phyloP scores from a whole-genome alignment of 805 yeast species.

The Saccharomycopsis sp. region DNA sequence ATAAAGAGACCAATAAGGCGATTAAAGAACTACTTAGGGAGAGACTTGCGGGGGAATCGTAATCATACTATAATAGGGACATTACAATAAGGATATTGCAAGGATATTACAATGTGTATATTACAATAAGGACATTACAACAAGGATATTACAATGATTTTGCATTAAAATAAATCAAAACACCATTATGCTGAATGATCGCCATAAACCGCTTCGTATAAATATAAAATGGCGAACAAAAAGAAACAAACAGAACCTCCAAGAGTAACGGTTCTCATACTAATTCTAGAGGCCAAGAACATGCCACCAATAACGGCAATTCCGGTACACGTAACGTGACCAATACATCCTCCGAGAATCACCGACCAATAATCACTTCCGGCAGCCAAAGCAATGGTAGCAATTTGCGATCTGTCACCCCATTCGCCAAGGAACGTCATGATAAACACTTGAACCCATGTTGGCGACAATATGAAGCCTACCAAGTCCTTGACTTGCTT shows the following conservation, averaged over 20 bases:
- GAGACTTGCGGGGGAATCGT: background rate
- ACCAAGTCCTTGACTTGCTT: conserved; percentile 49
- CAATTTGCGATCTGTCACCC: conserved; percentile 98
- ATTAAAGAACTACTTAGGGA: background rate
- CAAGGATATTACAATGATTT: background rate
- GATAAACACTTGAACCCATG: conserved; percentile 88
- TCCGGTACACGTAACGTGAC: conserved; percentile 82
- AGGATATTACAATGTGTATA: background rate
- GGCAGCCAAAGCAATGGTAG: conserved; percentile 98
- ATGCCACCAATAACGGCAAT: conserved; percentile 94
- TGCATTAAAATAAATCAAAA: too few species aligned
- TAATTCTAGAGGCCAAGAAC: conserved; percentile 78
- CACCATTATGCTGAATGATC: conserved; percentile 7
- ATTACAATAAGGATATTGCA: background rate
- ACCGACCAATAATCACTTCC: conserved; percentile 89
- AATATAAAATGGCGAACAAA: conserved; percentile 72
- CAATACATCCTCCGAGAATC: conserved; percentile 80
- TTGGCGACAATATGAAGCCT: conserved; percentile 67
- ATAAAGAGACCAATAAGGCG: background rate
- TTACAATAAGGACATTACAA: background rate
- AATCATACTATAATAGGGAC: background rate
- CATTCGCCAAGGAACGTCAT: conserved; percentile 98
- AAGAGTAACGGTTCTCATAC: conserved; percentile 85
- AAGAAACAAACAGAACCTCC: conserved; percentile 88
- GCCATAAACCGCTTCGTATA: conserved; percentile 51